Percentiles rank a stretch among this genome's conserved stretches.
Evolutionary conservation across 2,329 filamentous ascomycete species (phyloP).

Genomic region (Colletotrichum sojae): DNA sequence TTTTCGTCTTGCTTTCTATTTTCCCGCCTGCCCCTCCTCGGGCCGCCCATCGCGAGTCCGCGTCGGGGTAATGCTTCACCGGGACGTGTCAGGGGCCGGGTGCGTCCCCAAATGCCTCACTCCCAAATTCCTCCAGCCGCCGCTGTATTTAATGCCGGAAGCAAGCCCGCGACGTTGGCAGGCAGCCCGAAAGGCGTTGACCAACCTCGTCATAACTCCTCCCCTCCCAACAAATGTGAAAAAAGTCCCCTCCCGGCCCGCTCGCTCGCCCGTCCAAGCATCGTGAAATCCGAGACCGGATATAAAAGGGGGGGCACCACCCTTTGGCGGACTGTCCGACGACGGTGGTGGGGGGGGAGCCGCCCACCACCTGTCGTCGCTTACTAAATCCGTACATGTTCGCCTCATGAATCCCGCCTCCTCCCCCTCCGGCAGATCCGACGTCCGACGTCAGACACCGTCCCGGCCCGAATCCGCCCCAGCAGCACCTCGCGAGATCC

Average conservation of each 20-base stretch:
- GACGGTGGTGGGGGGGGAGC: background rate
- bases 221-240: no score
- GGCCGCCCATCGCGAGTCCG: background rate
- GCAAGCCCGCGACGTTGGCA: background rate
- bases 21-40: background rate
- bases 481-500: background rate
- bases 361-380: slow-evolving; percentile 1
- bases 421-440: slow-evolving; percentile 31
- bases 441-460: slow-evolving; percentile 22
- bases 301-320: background rate
- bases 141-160: no score
- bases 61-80: slow-evolving; percentile 15
- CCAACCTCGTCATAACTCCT: background rate
- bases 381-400: slow-evolving; percentile 18
- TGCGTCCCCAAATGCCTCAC: background rate
- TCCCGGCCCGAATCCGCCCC: slow-evolving; percentile 31
- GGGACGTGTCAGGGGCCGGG: background rate
- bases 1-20: background rate
- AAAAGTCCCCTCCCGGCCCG: no score
- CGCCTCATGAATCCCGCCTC: background rate
- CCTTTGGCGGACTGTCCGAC: slow-evolving; percentile 8
- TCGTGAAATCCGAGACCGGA: slow-evolving; percentile 21
- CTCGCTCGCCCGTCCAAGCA: background rate
- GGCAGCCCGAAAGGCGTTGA: background rate
- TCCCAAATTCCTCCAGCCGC: background rate